A percentile compares a stretch with the other conserved stretches of the same genome.
These are phyloP conservation scores for Hemisphaericaspora xylofermentans DNA, from an alignment of 1,139 yeast species.

Conservation along the genomic window DNA sequence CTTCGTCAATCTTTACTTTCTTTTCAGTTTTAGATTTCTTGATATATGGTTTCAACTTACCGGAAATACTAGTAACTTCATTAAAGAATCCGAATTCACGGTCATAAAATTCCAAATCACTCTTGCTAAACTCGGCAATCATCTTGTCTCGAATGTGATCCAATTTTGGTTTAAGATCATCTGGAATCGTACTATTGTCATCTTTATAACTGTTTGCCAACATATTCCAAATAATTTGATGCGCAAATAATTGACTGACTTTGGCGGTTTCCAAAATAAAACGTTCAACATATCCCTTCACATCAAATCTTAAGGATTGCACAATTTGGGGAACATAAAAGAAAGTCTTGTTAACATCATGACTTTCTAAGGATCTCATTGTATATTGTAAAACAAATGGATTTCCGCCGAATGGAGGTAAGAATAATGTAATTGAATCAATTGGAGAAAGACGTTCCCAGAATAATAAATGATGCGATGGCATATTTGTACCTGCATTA, in stretches of 20 bases:
- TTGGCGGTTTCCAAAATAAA: constrained; percentile 91
- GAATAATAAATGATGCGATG: constrained; percentile 52
- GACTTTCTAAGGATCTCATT: constrained; percentile 85
- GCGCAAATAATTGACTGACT: constrained; percentile 88
- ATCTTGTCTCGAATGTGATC: constrained; percentile 72
- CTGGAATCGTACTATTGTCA: constrained; percentile 81
- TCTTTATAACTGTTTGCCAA: constrained; percentile 89
- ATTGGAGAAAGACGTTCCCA: constrained; percentile 83
- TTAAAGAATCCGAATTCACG: constrained; percentile 87
- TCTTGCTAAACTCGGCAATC: constrained; percentile 57
- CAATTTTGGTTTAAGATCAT: constrained; percentile 76
- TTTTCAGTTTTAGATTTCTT: constrained; percentile 94
- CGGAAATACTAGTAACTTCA: constrained; percentile 90
- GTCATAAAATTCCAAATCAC: constrained; percentile 68
- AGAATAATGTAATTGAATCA: constrained; percentile 79
- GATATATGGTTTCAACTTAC: constrained; percentile 89
- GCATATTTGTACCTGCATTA: constrained; percentile 41
- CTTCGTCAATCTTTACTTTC: constrained; percentile 94
- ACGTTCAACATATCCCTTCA: constrained; percentile 79
- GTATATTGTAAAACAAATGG: constrained; percentile 80
- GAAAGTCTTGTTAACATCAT: constrained; percentile 85
- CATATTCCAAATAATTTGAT: constrained; percentile 98
- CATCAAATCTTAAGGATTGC: constrained; percentile 82
- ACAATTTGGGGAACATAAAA: constrained; percentile 98
- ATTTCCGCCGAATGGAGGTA: constrained; percentile 70